These are phyloP conservation scores for Xylaria sp. DNA, from an alignment of 495 filamentous ascomycete genomes.

Conservation along the genomic window DNA sequence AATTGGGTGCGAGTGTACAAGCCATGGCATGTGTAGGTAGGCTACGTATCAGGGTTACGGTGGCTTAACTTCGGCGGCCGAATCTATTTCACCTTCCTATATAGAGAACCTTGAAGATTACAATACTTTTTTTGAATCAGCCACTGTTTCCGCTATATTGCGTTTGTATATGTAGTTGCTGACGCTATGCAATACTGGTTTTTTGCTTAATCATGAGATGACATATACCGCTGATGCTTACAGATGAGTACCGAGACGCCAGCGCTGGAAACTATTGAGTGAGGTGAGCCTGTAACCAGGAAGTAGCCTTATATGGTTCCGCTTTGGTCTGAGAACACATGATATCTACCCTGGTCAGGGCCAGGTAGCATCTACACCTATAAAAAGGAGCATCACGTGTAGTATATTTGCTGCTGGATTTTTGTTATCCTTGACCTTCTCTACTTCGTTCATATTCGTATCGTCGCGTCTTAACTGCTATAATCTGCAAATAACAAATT, in stretches of 20 bases:
- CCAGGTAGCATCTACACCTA: background rate
- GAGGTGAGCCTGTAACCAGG: background rate
- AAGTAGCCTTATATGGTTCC: background rate
- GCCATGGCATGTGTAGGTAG: no score
- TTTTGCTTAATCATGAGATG: background rate
- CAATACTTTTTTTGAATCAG: background rate
- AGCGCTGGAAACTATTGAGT: background rate
- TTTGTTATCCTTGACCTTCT: background rate
- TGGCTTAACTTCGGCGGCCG: background rate
- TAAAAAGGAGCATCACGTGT: background rate
- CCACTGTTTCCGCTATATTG: background rate
- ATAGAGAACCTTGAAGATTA: background rate
- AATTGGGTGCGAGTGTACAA: no score
- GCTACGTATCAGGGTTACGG: background rate
- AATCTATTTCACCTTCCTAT: background rate
- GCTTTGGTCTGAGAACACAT: background rate
- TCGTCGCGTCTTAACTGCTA: background rate
- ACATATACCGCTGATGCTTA: background rate
- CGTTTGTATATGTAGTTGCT: background rate
- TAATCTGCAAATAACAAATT: background rate
- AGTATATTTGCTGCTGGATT: background rate
- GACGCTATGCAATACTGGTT: background rate
- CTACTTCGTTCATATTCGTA: background rate
- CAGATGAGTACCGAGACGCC: background rate
- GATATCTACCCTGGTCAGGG: background rate